Percentiles rank a stretch among this genome's conserved stretches.
Conservation (phyloP, 257 asterid species). For the Misopates orontium region DNA sequence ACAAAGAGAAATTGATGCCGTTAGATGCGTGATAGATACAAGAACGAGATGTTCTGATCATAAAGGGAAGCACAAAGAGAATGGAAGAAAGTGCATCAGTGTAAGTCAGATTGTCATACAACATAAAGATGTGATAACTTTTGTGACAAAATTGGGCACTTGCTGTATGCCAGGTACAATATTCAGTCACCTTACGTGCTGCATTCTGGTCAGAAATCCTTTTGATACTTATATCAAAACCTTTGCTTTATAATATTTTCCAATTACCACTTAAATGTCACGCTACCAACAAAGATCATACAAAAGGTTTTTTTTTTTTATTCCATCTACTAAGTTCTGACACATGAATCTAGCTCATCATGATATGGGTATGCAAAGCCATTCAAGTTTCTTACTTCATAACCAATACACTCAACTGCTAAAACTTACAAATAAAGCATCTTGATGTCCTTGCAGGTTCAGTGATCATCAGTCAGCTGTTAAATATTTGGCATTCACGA, state of each 20-base stretch:
- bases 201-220: background rate
- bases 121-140: background rate
- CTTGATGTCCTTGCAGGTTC: background rate
- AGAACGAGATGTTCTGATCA: constrained; percentile 18
- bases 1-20: constrained; percentile 20
- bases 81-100: constrained; percentile 13
- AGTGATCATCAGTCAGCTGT: background rate
- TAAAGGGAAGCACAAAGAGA: background rate
- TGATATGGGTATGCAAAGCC: background rate
- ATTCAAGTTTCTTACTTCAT: background rate
- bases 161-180: background rate
- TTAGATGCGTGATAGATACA: constrained; percentile 15
- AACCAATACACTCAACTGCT: background rate
- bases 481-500: background rate
- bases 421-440: background rate
- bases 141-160: background rate
- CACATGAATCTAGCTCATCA: constrained; percentile 21
- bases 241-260: background rate
- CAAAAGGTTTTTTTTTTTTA: constrained; percentile 3
- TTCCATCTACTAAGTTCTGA: constrained; percentile 20
- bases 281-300: constrained; percentile 16
- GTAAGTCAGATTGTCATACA: constrained; percentile 2
- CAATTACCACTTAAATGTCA: constrained; percentile 9
- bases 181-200: constrained; percentile 18
- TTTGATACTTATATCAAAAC: background rate